Evolutionary conservation across 768 basidiomycete species (phyloP).

Genomic region (Boletales sp.): DNA sequence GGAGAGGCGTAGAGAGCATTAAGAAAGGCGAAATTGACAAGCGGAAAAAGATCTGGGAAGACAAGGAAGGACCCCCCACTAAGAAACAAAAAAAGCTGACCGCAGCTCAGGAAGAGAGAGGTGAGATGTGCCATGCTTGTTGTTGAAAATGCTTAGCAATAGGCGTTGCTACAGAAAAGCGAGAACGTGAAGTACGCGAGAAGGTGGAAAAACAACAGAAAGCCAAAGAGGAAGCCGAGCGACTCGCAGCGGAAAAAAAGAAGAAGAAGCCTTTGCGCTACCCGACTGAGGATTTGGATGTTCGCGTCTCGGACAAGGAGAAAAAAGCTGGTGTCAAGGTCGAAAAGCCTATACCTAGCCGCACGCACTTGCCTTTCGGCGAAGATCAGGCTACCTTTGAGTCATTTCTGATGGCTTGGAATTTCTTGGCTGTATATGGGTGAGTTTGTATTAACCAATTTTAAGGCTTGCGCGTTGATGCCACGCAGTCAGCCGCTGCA

Average conservation of each 20-base stretch:
- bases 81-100: slow-evolving; percentile 83
- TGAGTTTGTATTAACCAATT: slow-evolving; percentile 35
- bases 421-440: slow-evolving; percentile 93
- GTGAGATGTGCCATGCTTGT: slow-evolving; percentile 33
- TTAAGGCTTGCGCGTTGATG: slow-evolving; percentile 1
- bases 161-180: slow-evolving; percentile 49
- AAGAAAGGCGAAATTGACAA: slow-evolving; percentile 91
- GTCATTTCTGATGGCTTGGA: slow-evolving; percentile 87
- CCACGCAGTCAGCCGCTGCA: slow-evolving; percentile 73
- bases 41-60: slow-evolving; percentile 87
- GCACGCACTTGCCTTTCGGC: slow-evolving; percentile 64
- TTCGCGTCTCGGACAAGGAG: slow-evolving; percentile 76
- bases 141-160: slow-evolving; percentile 17
- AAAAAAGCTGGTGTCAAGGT: slow-evolving; percentile 73
- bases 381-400: slow-evolving; percentile 68
- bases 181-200: slow-evolving; percentile 67
- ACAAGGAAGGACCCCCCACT: slow-evolving; percentile 76
- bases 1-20: slow-evolving; percentile 71
- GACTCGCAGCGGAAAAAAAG: slow-evolving; percentile 72
- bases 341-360: slow-evolving; percentile 63
- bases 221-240: slow-evolving; percentile 68
- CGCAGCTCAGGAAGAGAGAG: slow-evolving; percentile 70
- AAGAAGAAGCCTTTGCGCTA: slow-evolving; percentile 91
- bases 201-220: slow-evolving; percentile 63
- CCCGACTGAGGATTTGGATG: slow-evolving; percentile 89